A percentile compares a stretch with the other conserved stretches of the same genome.
phyloP scores from a whole-genome alignment of 2,329 filamentous ascomycete species.

The Talaromyces amestolkiae region DNA sequence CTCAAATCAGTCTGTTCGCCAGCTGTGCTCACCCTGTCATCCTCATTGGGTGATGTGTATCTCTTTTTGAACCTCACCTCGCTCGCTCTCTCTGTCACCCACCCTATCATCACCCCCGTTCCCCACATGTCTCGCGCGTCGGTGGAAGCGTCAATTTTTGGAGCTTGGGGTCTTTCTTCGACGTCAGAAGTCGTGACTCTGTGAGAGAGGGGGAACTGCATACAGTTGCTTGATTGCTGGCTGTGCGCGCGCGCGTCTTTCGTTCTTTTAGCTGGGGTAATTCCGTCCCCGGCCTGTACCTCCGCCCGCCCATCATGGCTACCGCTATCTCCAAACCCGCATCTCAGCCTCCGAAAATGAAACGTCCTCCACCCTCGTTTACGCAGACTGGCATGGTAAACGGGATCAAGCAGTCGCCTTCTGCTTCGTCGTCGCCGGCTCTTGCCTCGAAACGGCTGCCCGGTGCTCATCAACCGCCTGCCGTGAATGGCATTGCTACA shows the following conservation, averaged over 20 bases:
- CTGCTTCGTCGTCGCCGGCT: constrained; percentile 59
- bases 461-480: constrained; percentile 52
- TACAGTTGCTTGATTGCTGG: constrained; percentile 20
- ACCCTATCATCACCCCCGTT: constrained; percentile 29
- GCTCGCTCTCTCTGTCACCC: constrained; percentile 7
- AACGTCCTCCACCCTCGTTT: constrained; percentile 64
- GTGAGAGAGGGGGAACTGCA: constrained; percentile 22
- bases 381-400: constrained; percentile 60
- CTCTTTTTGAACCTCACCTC: constrained; percentile 3
- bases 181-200: constrained; percentile 27
- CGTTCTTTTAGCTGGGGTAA: not conserved
- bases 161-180: constrained; percentile 31
- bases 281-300: constrained; percentile 10
- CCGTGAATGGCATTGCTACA: constrained; percentile 38
- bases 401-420: constrained; percentile 53
- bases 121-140: constrained; percentile 48
- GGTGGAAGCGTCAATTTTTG: constrained; percentile 40
- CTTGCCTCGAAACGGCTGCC: constrained; percentile 57
- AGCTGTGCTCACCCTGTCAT: constrained; percentile 4
- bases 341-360: constrained; percentile 58
- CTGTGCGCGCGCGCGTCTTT: constrained; percentile 15
- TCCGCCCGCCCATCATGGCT: constrained; percentile 37
- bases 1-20: constrained; percentile 5
- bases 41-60: constrained; percentile 10
- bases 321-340: constrained; percentile 46